A percentile compares a stretch with the other conserved stretches of the same genome.
phyloP scores from a whole-genome alignment of 805 yeast genomes.

The Candida chilensis region DNA sequence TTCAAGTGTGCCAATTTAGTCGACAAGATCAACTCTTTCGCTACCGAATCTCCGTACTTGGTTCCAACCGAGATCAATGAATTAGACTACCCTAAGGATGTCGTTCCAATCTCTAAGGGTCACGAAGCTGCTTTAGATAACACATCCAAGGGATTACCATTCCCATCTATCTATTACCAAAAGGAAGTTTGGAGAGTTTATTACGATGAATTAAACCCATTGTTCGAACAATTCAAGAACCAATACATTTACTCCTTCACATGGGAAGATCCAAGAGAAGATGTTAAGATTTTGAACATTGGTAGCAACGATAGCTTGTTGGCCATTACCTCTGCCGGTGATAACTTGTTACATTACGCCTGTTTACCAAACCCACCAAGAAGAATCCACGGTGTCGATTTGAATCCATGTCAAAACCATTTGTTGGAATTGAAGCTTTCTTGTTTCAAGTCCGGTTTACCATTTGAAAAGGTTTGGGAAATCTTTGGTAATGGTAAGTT shows the following conservation, averaged over 20 bases:
- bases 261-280: conserved; percentile 88
- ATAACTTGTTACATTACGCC: conserved; percentile 70
- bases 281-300: conserved; percentile 55
- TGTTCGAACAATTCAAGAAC: conserved; percentile 62
- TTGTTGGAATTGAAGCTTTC: conserved; percentile 74
- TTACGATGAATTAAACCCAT: conserved; percentile 62
- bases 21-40: conserved; percentile 63
- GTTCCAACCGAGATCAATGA: conserved; percentile 39
- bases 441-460: conserved; percentile 42
- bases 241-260: conserved; percentile 84
- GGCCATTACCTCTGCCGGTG: conserved; percentile 85
- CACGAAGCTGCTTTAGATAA: conserved; percentile 68
- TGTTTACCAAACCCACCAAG: conserved; percentile 63
- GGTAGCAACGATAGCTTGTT: conserved; percentile 60
- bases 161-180: conserved; percentile 76
- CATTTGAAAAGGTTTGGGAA: conserved; percentile 57
- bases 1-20: conserved; percentile 28
- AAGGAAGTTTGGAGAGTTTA: conserved; percentile 71
- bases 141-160: conserved; percentile 58
- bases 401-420: conserved; percentile 79
- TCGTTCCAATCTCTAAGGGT: conserved; percentile 50
- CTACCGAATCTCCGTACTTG: conserved; percentile 75
- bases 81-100: conserved; percentile 4
- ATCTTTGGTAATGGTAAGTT: conserved; percentile 71
- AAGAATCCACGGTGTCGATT: conserved; percentile 76